Conservation (phyloP, 768 basidiomycete species). For the Gloeopeniophorella convolvens region DNA sequence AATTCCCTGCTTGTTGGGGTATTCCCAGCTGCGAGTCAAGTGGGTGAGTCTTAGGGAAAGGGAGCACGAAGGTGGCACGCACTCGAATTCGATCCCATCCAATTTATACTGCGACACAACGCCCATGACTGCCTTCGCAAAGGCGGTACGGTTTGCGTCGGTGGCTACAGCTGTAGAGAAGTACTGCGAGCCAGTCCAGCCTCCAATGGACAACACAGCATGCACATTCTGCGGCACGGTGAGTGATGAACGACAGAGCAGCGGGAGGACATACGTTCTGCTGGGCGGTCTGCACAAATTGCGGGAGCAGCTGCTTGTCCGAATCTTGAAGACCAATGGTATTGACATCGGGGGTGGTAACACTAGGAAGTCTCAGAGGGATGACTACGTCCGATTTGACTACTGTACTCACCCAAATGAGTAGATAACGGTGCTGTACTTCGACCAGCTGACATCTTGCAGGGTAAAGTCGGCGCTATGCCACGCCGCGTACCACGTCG, state of each 20-base stretch:
- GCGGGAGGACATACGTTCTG: conserved; percentile 26
- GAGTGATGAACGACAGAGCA: not conserved
- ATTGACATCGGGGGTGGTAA: conserved; percentile 30
- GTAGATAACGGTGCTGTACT: conserved; percentile 64
- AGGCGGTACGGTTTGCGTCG: conserved; percentile 49
- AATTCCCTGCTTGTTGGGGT: conserved; percentile 59
- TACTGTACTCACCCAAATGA: conserved; percentile 49
- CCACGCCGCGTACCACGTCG: conserved; percentile 68
- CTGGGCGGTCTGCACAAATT: conserved; percentile 47
- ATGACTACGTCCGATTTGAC: no score
- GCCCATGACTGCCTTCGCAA: conserved; percentile 50
- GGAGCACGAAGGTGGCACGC: conserved; percentile 1
- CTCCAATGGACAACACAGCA: conserved; percentile 58
- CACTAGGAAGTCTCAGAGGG: conserved; percentile 20
- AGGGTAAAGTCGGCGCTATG: conserved; percentile 44
- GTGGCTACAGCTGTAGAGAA: conserved; percentile 59
- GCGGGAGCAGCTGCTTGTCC: conserved; percentile 42
- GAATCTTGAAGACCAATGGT: conserved; percentile 34
- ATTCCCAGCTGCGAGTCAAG: conserved; percentile 71
- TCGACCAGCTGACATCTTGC: conserved; percentile 52
- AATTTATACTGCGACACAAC: conserved; percentile 45
- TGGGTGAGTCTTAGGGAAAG: not conserved
- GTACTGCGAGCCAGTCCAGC: conserved; percentile 59
- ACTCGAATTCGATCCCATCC: conserved; percentile 48
- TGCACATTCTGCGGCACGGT: conserved; percentile 39